Base-by-base conservation (phyloP, 768 basidiomycete genomes). In the Podaxis carcinomalis region DNA sequence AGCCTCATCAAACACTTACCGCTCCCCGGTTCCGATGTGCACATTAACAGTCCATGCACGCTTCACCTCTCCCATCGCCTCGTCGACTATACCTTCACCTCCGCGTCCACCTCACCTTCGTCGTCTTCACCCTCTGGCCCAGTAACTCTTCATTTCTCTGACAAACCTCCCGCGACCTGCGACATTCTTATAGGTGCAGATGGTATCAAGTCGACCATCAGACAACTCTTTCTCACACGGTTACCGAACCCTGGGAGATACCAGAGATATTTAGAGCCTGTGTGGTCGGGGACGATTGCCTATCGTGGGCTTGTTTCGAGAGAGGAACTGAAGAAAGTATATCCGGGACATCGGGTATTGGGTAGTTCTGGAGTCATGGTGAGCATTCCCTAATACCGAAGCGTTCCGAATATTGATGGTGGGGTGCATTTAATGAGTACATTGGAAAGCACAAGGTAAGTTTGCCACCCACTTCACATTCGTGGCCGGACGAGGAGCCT, bases 61-160 rank as follows among this genome's bases (percentile, higher is more conserved):
- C 74, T 76, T 4, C 73, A 79, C 61, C 78, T 76, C 32, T 74
- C 75, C 9, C 87, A 84, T 63, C 82, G 80, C 11, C 73, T 87
- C 2, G 69, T 74, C 21, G 77, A 79, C 0, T 87, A 83, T 37
- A 44, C 51, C 7, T 51, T 23, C 35, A 49, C 11, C 47, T 39
- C 47, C 2, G 21, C 42, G 19, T 21, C 42, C 2, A 19, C 5
- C 19, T 16, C 57, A 23, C 3, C 44, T 32, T 10, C 21, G 1
- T 10, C 40, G 11, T 44, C 55, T 10, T 35, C 27, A n/a, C 35
- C 54, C 11, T 60, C 66, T 13, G 57, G 49, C 23, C 56, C 62
- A 4, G 70, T 74, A 27, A 61, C 65, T 11, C 52, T 73, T 13
- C 56, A 50, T 16, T 75, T 75, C 60, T 47, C 68, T 13, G 64